Base-by-base conservation (phyloP, 2,329 filamentous ascomycete species). In the Dactylellina leptospora region DNA sequence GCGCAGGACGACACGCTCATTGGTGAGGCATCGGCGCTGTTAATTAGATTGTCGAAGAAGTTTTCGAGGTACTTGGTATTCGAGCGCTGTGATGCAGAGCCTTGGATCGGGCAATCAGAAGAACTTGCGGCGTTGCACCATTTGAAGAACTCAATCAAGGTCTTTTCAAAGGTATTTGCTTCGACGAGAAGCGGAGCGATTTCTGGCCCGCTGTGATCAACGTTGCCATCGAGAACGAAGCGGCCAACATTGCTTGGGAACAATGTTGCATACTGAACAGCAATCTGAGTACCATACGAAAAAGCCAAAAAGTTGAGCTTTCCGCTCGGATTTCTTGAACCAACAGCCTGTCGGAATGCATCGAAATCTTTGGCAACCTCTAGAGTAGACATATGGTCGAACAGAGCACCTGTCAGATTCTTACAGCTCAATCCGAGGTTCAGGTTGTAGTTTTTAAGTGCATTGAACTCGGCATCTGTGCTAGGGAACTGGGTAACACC, bases 281-380 rank as follows among this genome's bases (percentile, higher is more conserved):
- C 82, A 13, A 83, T 76, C 73, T 81, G 80, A 1, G 80, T 80
- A 4, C 82, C 82, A 74, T 84, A 84, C 1, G 81, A 83, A 11
- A 81, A 73, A 4, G 82, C 82, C 0, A 83, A 62, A 40, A 77
- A 82, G 61, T 79, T 81, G 33, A 82, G 54, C 59, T 78, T 78
- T n/a, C 25, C 20, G 6, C 20, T n/a, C 23, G 47, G 4, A 4
- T 4, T 2, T 2, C 10, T 33, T n/a, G 30, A 33, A 1, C 79
- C 77, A 10, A 79, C 77, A 2, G 78, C 77, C n/a, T 75, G 51
- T 2, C 78, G 78, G 3, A 81, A 74, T 16, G 78, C 78, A 42
- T 80, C 79, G 18, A 45, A 20, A 10, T 45, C 40, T 22, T 45
- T 18, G 4, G 22, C 40, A 45, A 45, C 40, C 18, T 20, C 16